Base-by-base conservation (phyloP, 2,329 filamentous ascomycete species). In the Torrubiella hemipterigena region DNA sequence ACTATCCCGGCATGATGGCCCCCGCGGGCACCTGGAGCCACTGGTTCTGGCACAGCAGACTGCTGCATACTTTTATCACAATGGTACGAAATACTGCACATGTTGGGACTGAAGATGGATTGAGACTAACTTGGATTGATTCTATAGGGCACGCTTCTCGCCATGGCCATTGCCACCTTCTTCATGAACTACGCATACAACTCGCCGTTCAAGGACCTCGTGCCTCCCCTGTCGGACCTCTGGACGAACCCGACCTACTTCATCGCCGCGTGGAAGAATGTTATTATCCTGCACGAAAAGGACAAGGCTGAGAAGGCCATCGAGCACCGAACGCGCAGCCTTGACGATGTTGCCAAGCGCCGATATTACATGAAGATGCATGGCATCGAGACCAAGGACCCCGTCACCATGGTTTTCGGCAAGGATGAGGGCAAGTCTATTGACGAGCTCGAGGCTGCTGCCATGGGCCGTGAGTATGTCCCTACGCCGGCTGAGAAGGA, bases 1-100 rank as follows among this genome's bases (percentile, higher is more conserved):
- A 81, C 41, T 96, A 96, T 52, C 91, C 91, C 2, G 79, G 87
- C 45, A 77, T 93, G 69, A 86, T 93, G 67, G 81, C 89, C 28
- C 77, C 86, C 0, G 67, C 80, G 49, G 84, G 85, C 6, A 83
- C 81, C 0, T 85, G 84, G 56, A 69, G 82, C 58, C 72, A 89
- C 55, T 87, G 80, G 73, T 87, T 96, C 55, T 65, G 93, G 51
- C 77, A 83, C 43, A 89, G 74, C 52, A 70, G 71, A 36, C 60
- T 61, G 34, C 72, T 96, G 34, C 89, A 98, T 56, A 55, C 84
- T 17, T 80, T 72, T 54, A 87, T 98, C 51, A 82, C 83, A 3
- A 67, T 95, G 64, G 85, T 93, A 65, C 36, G 70, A 51, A 6
- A 11, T 14, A 24, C 14, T n/a, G 12, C 22, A 24, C 10, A n/a